Evolutionary conservation across 129 eudicot species (phyloP).

Genomic region (Saussurea involucrata): DNA sequence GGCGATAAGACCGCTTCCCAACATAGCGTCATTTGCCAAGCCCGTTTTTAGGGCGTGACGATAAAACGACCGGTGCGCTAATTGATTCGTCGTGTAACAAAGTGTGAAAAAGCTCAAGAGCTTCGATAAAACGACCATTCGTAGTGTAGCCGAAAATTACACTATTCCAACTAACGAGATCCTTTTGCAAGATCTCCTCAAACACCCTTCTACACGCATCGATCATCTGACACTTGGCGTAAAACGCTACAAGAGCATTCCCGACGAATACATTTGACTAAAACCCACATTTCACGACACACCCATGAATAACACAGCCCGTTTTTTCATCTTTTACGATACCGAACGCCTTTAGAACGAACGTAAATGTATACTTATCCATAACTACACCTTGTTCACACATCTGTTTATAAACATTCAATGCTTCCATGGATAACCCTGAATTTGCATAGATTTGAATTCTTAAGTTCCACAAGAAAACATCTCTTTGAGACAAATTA

Average conservation of each 20-base stretch:
- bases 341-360: conserved; percentile 39
- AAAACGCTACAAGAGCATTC: conserved; percentile 47
- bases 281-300: conserved; percentile 31
- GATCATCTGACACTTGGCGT: conserved; percentile 28
- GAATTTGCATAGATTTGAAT: conserved; percentile 35
- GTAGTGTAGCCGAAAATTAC: conserved; percentile 28
- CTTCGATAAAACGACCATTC: conserved; percentile 31
- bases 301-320: conserved; percentile 37
- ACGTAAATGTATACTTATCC: conserved; percentile 39
- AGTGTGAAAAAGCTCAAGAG: conserved; percentile 35
- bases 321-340: conserved; percentile 1
- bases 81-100: conserved; percentile 8
- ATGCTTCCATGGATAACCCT: conserved; percentile 21
- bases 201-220: conserved; percentile 35
- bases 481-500: conserved; percentile 39
- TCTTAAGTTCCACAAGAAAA: conserved; percentile 43
- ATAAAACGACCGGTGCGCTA: conserved; percentile 30
- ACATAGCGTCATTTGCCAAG: conserved; percentile 25
- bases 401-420: conserved; percentile 28
- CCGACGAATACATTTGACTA: conserved; percentile 29
- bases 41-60: conserved; percentile 32
- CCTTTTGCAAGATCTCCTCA: conserved; percentile 35
- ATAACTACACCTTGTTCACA: neutral
- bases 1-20: conserved; percentile 47
- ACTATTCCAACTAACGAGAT: conserved; percentile 52